These are phyloP conservation scores for Trichoderma asperelloides DNA, from an alignment of 495 filamentous ascomycete species.

Conservation along the genomic window DNA sequence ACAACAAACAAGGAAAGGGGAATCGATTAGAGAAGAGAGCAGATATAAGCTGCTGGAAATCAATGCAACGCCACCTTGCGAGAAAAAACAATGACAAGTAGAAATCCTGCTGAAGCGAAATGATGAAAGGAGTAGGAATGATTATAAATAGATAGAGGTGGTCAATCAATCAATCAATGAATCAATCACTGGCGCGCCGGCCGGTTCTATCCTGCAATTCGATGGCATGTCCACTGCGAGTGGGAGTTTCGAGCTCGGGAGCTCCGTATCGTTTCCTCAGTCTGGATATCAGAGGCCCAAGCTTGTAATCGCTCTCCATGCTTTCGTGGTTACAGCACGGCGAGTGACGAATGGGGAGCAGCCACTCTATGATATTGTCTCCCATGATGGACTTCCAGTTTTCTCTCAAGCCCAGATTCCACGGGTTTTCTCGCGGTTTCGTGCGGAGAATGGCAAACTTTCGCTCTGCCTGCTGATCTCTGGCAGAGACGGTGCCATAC, in stretches of 20 bases:
- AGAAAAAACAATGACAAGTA: background rate
- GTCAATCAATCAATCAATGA: background rate
- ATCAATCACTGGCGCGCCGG: conserved; percentile 2
- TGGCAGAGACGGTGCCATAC: conserved; percentile 10
- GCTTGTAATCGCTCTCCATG: conserved; percentile 37
- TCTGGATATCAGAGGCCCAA: conserved; percentile 33
- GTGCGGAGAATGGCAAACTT: conserved; percentile 72
- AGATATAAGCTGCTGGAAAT: background rate
- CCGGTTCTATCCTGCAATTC: background rate
- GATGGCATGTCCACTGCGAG: background rate
- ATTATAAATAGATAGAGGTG: background rate
- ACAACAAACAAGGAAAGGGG: background rate
- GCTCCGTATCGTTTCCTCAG: conserved; percentile 30
- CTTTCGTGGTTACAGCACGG: conserved; percentile 48
- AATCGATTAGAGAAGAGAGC: background rate
- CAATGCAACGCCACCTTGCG: background rate
- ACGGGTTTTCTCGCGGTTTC: conserved; percentile 68
- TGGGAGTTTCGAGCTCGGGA: conserved; percentile 9
- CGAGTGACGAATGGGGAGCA: conserved; percentile 58
- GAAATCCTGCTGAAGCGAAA: background rate
- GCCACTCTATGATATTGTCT: conserved; percentile 56
- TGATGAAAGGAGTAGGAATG: background rate
- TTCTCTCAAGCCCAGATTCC: conserved; percentile 53
- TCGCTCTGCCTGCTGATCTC: conserved; percentile 41
- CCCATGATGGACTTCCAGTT: conserved; percentile 77